Evolutionary conservation across 371 early-diverging fungal genomes (phyloP).

Genomic region (Mucor lusitanicus): DNA sequence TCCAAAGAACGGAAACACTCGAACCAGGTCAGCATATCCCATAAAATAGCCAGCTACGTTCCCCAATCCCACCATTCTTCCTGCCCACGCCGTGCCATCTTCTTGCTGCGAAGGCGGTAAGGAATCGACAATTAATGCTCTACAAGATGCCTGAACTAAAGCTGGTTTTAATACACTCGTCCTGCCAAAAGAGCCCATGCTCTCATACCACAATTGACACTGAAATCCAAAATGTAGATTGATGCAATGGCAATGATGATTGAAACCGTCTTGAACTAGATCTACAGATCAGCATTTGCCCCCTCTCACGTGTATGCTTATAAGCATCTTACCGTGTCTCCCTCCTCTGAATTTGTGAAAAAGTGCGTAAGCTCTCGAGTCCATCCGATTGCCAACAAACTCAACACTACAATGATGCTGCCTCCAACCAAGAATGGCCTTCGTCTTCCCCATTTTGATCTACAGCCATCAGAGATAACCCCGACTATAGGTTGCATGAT

Average conservation of each 20-base stretch:
- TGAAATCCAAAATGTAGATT: slow-evolving; percentile 90
- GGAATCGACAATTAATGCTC: slow-evolving; percentile 89
- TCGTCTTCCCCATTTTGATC: slow-evolving; percentile 69
- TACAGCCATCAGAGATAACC: slow-evolving; percentile 72
- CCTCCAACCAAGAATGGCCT: slow-evolving; percentile 77
- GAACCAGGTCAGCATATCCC: slow-evolving; percentile 82
- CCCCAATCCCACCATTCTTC: slow-evolving; percentile 89
- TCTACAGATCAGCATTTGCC: neutral
- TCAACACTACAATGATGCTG: slow-evolving; percentile 60
- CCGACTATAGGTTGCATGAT: slow-evolving; percentile 87
- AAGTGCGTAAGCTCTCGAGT: slow-evolving; percentile 67
- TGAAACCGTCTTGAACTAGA: slow-evolving; percentile 47
- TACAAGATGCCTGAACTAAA: slow-evolving; percentile 78
- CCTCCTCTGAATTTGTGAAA: slow-evolving; percentile 43
- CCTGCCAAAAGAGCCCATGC: neutral
- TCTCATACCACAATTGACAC: slow-evolving; percentile 79
- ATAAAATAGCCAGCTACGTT: slow-evolving; percentile 86
- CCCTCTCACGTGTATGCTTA: neutral
- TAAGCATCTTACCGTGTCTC: slow-evolving; percentile 29
- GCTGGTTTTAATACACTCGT: neutral
- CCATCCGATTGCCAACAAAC: slow-evolving; percentile 80
- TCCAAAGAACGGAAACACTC: slow-evolving; percentile 73
- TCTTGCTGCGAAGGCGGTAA: slow-evolving; percentile 83
- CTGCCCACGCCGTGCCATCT: slow-evolving; percentile 88
- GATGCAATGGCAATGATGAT: slow-evolving; percentile 73